Base-by-base conservation (phyloP, 305 asterid species). In the Caryopteris hybrid region DNA sequence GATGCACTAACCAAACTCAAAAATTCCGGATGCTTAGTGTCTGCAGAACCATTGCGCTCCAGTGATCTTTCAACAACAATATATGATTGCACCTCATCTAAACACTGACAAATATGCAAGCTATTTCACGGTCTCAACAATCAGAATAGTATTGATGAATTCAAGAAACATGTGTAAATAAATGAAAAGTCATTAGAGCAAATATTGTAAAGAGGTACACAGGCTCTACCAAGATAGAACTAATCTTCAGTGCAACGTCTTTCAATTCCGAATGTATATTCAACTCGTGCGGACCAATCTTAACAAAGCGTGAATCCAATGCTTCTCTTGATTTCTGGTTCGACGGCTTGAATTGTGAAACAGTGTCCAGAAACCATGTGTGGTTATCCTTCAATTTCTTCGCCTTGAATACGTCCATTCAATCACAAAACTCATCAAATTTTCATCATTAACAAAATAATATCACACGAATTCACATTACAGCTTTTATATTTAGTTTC, bases 11-110 rank as follows among this genome's bases (percentile, higher is more conserved):
- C 99, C 96, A 80, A 61, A 72, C 88, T 82, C 47, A 84, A 69
- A 76, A 81, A 71, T 61, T 89, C 81, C 2, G 65, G 73, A 45
- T 70, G 81, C 13, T 56, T 22, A 64, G 73, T 72, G 62, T 52
- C 69, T 46, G 79, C 66, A 21, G 78, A 68, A 68, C 69, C 57
- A 36, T 72, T 76, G 47, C 66, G 76, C 77, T 83, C 83, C 57
- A 69, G 71, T 38, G 90, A 78, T 87, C 99, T 87, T 74, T 84
- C 54, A 39, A 83, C 95, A 59, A 94, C 80, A 56, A 91, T 81
- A 78, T 88, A 94, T 11, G 99, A 84, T 61, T 94, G 99, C 78
- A 91, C 95, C 83, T 94, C 99, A 78, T 94, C 97, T 75, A 94
- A 81, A 67, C 84, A 75, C 99, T 94, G 86, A 70, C 61, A 75